phyloP scores from a whole-genome alignment of 2,329 filamentous ascomycete genomes.

The Fusarium sambucinum region DNA sequence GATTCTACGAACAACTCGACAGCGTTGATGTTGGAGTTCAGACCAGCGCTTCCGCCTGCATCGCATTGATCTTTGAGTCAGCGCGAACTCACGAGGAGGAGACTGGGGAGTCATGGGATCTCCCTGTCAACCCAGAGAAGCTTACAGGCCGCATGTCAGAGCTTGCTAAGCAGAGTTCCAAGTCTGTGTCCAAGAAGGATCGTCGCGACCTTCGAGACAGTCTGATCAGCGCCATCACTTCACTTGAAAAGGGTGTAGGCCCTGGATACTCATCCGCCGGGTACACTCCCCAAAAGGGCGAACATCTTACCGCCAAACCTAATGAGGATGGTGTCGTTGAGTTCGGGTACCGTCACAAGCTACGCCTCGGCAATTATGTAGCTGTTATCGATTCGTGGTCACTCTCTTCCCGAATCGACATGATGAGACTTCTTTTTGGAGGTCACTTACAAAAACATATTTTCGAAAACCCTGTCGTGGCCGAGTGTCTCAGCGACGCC shows the following conservation, averaged over 20 bases:
- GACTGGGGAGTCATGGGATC: constrained; percentile 61
- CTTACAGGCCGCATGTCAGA: constrained; percentile 62
- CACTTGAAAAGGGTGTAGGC: constrained; percentile 65
- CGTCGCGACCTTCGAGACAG: constrained; percentile 62
- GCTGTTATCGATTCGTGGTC: constrained; percentile 66
- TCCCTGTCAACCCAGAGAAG: constrained; percentile 64
- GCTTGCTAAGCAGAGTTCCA: constrained; percentile 61
- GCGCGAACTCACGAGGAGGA: constrained; percentile 63
- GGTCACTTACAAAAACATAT: constrained; percentile 58
- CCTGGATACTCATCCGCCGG: constrained; percentile 66
- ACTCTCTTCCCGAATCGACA: constrained; percentile 60
- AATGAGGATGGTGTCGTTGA: constrained; percentile 60
- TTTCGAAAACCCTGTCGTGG: constrained; percentile 55
- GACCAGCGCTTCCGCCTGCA: constrained; percentile 81
- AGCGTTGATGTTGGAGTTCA: constrained; percentile 79
- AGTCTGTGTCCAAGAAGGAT: constrained; percentile 63
- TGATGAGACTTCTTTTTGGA: constrained; percentile 62
- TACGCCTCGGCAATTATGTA: constrained; percentile 61
- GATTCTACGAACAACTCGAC: constrained; percentile 87
- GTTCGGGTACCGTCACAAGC: constrained; percentile 65
- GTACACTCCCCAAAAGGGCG: constrained; percentile 56
- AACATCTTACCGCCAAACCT: constrained; percentile 56
- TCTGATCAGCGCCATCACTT: constrained; percentile 66
- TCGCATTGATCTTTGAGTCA: constrained; percentile 86
- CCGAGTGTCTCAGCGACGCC: constrained; percentile 55